Conservation (phyloP, 768 basidiomycete genomes). For the Galerina sulciceps region DNA sequence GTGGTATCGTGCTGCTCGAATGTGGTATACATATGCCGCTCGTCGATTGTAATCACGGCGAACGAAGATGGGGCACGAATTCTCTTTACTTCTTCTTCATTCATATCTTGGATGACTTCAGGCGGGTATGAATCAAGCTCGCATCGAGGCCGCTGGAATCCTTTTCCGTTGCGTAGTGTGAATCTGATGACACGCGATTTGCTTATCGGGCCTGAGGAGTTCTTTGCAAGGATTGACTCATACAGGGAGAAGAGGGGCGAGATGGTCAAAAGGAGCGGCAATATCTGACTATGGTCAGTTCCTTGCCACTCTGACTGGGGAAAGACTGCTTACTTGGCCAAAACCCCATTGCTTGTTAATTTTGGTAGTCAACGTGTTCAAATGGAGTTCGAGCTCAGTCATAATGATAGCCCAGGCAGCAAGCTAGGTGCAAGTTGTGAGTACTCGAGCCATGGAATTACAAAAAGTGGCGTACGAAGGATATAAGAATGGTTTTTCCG, state of each 20-base stretch:
- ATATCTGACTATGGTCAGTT: conserved; percentile 13
- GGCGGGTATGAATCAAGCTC: conserved; percentile 22
- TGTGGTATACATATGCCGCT: conserved; percentile 25
- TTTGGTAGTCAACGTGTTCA: conserved; percentile 16
- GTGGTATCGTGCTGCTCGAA: conserved; percentile 12
- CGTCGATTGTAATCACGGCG: conserved; percentile 24
- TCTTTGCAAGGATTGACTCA: conserved; percentile 22
- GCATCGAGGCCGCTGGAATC: conserved; percentile 21
- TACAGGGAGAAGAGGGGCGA: conserved; percentile 26
- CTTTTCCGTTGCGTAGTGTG: conserved; percentile 15
- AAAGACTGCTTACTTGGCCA: conserved; percentile 20
- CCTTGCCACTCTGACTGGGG: neutral
- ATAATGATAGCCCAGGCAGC: conserved; percentile 27
- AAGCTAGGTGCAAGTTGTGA: conserved; percentile 9
- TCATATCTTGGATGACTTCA: conserved; percentile 12
- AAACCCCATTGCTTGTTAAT: conserved; percentile 27
- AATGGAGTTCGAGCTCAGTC: conserved; percentile 26
- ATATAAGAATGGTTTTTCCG: conserved; percentile 23
- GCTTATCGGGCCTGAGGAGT: conserved; percentile 19
- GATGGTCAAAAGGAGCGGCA: conserved; percentile 27
- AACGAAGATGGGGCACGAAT: conserved; percentile 23
- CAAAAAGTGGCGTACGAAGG: conserved; percentile 11
- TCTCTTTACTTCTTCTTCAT: conserved; percentile 9
- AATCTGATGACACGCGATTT: conserved; percentile 23
- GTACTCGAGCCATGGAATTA: neutral